Evolutionary conservation across 768 basidiomycete species (phyloP), one percentile per base, ranked within the genome.

Genomic region (Naganishia friedmannii): DNA sequence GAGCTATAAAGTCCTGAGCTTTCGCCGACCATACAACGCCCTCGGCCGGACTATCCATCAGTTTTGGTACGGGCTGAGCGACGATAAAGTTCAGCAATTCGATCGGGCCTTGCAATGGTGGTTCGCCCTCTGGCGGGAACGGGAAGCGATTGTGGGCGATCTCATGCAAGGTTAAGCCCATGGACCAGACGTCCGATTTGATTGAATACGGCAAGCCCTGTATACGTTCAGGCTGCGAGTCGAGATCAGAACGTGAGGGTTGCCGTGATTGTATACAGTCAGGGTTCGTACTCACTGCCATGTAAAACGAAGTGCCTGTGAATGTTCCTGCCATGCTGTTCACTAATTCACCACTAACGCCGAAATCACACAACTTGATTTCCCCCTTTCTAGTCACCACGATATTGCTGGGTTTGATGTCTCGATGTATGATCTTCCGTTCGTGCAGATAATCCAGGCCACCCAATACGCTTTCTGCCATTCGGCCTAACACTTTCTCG

Each of bases 61-160:
- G 80, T 54, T 69, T 69, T 10, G 78, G 79, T 21, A 76, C 77
- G 71, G 72, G 82, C 45, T 75, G 78, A 15, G 73, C 83, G 7
- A 91, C 90, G 76, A 96, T 93, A 77, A 92, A 88, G 82, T 92
- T 89, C 83, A 97, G 87, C 66, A 97, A 84, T 78, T 97, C 95
- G 79, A 98, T 95, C n/a, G 92, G 88, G 6, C 91, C 88, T 45
- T 76, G 79, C 32, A 96, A 84, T 77, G 96, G 92, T 45, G 86
- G 87, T 68, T 83, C 81, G 6, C 79, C 80, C 70, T 80, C 79
- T 21, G 80, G 79, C 26, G 80, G 80, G 73, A 82, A 82, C 0
- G 81, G 81, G 75, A 81, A 82, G 9, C 80, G 77, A 53, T 81
- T 77, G 72, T 80, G 78, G 12, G 81, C 81, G 37, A 80, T 74